Conservation (phyloP, 331 rosid genomes). For the Telfairia occidentalis region DNA sequence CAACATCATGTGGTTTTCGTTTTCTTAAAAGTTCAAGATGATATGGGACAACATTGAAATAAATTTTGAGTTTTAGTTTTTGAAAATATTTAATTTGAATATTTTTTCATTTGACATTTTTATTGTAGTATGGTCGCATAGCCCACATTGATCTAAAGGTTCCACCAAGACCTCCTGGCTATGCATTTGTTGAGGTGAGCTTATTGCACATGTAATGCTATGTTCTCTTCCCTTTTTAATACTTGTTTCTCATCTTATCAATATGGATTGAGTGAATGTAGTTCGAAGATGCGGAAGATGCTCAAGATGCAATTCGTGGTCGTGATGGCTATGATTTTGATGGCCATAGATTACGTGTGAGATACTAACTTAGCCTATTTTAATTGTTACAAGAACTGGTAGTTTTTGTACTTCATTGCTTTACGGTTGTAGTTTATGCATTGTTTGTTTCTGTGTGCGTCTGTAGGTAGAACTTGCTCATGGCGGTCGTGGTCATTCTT, state of each 20-base stretch:
- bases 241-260: background rate
- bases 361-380: background rate
- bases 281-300: constrained; percentile 97
- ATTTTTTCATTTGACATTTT: background rate
- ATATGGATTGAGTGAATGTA: constrained; percentile 9
- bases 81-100: background rate
- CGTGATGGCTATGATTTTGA: constrained; percentile 99
- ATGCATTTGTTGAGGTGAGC: constrained; percentile 95
- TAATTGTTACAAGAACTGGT: background rate
- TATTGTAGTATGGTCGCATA: constrained; percentile 72
- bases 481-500: constrained; percentile 96
- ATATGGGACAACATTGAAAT: background rate
- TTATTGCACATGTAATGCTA: background rate
- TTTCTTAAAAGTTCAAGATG: background rate
- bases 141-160: constrained; percentile 90
- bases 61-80: background rate
- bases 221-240: background rate
- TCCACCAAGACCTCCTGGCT: constrained; percentile 99
- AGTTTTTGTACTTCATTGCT: background rate
- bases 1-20: background rate
- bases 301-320: constrained; percentile 94
- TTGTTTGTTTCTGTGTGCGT: background rate
- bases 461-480: constrained; percentile 88
- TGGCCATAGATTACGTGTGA: constrained; percentile 87
- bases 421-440: background rate